Conservation (phyloP, 176 grass and related monocot species). For the Raddia distichophylla region DNA sequence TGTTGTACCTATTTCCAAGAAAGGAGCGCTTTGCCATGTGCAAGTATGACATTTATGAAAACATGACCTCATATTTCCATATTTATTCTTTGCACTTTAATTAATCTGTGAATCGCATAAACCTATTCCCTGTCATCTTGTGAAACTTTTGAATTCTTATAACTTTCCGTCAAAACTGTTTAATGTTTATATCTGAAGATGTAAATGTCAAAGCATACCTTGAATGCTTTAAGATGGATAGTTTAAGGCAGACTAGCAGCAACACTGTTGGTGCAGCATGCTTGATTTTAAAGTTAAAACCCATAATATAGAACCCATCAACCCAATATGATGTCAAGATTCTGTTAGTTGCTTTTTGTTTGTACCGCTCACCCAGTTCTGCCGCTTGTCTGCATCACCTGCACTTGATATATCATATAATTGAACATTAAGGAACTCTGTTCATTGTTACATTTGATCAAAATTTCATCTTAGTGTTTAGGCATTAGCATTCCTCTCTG, state of each 20-base stretch:
- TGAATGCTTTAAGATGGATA: slow-evolving; percentile 15
- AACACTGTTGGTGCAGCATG: slow-evolving; percentile 19
- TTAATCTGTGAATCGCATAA: slow-evolving; percentile 32
- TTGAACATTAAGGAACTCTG: not conserved
- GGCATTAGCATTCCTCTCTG: not conserved
- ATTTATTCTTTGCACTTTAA: slow-evolving; percentile 22
- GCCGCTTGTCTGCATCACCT: not conserved
- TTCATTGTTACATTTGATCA: not conserved
- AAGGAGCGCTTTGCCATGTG: not conserved
- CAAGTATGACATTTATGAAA: slow-evolving; percentile 25
- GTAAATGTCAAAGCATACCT: slow-evolving; percentile 1
- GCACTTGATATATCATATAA: slow-evolving; percentile 12
- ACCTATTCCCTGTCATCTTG: not conserved
- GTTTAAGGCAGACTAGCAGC: not conserved
- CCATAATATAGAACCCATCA: not conserved
- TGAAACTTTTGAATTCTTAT: slow-evolving; percentile 9
- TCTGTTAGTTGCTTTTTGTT: not conserved
- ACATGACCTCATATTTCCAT: not conserved
- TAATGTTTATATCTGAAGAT: slow-evolving; percentile 12
- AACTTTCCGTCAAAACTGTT: slow-evolving; percentile 10
- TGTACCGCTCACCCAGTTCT: not conserved
- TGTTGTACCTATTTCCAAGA: not conserved
- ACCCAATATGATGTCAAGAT: not conserved
- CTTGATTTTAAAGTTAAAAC: slow-evolving; percentile 6
- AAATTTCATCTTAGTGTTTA: not conserved